A percentile compares a stretch with the other conserved stretches of the same genome.
phyloP scores from a whole-genome alignment of 2,329 filamentous ascomycete genomes.

The Trematosphaeria pertusa region DNA sequence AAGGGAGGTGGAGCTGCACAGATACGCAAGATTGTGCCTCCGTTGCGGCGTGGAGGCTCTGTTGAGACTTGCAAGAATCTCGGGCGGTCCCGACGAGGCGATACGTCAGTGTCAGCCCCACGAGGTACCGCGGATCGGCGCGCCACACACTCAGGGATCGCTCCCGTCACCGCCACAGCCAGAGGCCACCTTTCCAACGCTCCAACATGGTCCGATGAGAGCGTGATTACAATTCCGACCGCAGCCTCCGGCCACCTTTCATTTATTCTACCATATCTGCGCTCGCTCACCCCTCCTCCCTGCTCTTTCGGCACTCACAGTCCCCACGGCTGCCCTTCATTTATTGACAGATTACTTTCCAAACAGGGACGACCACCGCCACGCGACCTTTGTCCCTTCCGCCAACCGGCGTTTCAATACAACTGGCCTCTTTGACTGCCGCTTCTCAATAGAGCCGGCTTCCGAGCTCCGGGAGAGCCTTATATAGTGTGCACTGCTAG shows the following conservation, averaged over 20 bases:
- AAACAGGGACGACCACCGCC: conserved; percentile 27
- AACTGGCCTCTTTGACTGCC: conserved; percentile 47
- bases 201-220: conserved; percentile 36
- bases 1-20: not conserved
- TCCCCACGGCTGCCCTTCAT: conserved; percentile 30
- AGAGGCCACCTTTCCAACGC: conserved; percentile 42
- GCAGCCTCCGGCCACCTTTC: conserved; percentile 11
- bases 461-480: conserved; percentile 18
- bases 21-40: not conserved
- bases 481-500: conserved; percentile 28
- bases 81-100: too few relatives aligned
- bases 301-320: conserved; percentile 18
- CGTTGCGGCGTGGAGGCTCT: not conserved
- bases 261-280: conserved; percentile 27
- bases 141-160: conserved; percentile 19
- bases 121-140: not conserved
- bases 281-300: conserved; percentile 18
- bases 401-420: conserved; percentile 34
- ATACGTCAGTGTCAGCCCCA: conserved; percentile 37
- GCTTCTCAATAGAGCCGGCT: conserved; percentile 32
- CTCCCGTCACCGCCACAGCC: conserved; percentile 28
- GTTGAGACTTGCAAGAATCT: too few relatives aligned
- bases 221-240: conserved; percentile 39
- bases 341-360: conserved; percentile 27
- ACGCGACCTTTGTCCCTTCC: conserved; percentile 27